Evolutionary conservation across 1,284 basidiomycete genomes (phyloP), one percentile per base, ranked within the genome.

Genomic region (Trametes versicolor): DNA sequence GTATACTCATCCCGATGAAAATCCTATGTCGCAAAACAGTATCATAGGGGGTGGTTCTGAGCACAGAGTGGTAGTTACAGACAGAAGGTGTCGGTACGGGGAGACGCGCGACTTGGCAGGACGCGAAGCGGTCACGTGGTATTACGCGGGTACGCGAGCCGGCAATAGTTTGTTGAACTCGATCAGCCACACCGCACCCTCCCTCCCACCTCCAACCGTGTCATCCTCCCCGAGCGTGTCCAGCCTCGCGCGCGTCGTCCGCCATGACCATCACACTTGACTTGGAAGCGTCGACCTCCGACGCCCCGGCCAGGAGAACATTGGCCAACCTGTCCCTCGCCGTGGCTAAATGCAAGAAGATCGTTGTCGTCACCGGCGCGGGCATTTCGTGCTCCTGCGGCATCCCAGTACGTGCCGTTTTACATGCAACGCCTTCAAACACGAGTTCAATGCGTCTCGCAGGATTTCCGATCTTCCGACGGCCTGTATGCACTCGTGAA

Each of bases 311-410:
- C 5, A 80, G 89, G 54, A 84, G 87, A 49, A 71, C 87, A 13
- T 83, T 96, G 2, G 76, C 83, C 7, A 88, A 89, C 59, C 77
- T 97, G 47, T 94, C 94, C 12, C 81, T 88, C 3, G 82, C 89
- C 7, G 89, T 97, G 41, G 91, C 90, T 19, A 96, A 93, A 79
- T 87, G 88, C 77, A 95, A 91, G 80, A 90, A 87, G 78, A 91
- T 96, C 65, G 85, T 97, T 17, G 88, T 96, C 8, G 91, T 97
- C 69, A 94, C 93, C 48, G 96, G 96, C 21, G 96, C 96, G 8
- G 96, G 96, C 49, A 96, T 97, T 64, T 96, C 94, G 36, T 97
- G 95, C 76, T 94, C 93, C 27, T 94, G 91, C 75, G 96, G 96
- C 52, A 96, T 98, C 72, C 96, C 96, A 8, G 95, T 97, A 74